These are phyloP conservation scores for Saccharum officinarum DNA, from an alignment of 176 grass and related monocot species.

Conservation along the genomic window DNA sequence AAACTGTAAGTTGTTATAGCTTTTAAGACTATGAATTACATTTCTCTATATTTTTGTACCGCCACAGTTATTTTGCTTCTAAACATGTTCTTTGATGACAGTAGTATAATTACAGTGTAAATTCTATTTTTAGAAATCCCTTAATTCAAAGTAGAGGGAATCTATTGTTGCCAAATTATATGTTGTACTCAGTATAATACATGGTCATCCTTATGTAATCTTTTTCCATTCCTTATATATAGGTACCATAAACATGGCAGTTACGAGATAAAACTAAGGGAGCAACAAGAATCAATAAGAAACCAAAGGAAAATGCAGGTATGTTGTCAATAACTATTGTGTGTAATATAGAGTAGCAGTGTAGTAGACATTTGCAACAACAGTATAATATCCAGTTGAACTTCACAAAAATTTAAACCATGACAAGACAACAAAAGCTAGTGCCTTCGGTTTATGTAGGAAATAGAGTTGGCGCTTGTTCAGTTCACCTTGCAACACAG, in stretches of 20 bases:
- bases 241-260: conserved; percentile 28
- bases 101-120: neutral
- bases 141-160: neutral
- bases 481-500: no score
- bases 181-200: neutral
- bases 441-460: no score
- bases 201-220: conserved; percentile 8
- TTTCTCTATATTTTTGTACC: neutral
- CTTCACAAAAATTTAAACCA: neutral
- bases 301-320: conserved; percentile 92
- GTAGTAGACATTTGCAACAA: neutral
- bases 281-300: conserved; percentile 87
- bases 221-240: conserved; percentile 33
- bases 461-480: no score
- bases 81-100: conserved; percentile 13
- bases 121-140: neutral
- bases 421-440: no score
- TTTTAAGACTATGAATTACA: neutral
- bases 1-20: conserved; percentile 70
- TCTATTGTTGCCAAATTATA: neutral
- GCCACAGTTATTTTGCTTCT: conserved; percentile 1
- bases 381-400: neutral
- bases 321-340: neutral
- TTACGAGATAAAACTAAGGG: conserved; percentile 88
- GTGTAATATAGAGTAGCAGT: neutral